These are phyloP conservation scores for Russula compacta DNA, from an alignment of 768 basidiomycete species.

Conservation along the genomic window DNA sequence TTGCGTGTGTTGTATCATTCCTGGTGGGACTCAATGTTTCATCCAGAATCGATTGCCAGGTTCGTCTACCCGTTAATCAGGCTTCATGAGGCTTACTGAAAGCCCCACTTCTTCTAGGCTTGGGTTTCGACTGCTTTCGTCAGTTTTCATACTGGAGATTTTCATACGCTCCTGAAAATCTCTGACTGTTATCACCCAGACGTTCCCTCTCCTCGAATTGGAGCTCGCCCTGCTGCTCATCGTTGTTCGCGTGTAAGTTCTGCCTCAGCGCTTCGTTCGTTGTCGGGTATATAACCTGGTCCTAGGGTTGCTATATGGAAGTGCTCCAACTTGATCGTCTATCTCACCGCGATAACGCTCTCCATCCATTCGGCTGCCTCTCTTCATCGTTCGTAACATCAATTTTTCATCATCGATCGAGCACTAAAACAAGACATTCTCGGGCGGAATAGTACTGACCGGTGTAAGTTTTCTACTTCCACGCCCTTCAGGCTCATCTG, in stretches of 20 bases:
- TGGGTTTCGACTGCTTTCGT: constrained; percentile 6
- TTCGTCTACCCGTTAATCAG: not conserved
- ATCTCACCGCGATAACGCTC: not conserved
- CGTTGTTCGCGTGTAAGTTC: constrained; percentile 7
- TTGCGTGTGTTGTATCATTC: constrained; percentile 6
- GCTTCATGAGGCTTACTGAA: not conserved
- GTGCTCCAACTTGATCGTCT: not conserved
- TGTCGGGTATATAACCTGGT: not conserved
- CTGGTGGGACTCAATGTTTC: not conserved
- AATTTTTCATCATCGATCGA: not conserved
- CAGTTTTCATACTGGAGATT: not conserved
- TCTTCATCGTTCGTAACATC: not conserved
- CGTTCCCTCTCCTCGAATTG: constrained; percentile 5
- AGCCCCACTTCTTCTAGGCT: not conserved
- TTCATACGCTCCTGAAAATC: not conserved
- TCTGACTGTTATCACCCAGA: not conserved
- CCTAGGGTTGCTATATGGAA: constrained; percentile 6
- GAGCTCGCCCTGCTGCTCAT: constrained; percentile 5
- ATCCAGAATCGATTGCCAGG: constrained; percentile 6
- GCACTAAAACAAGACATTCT: not conserved
- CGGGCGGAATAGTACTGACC: not conserved
- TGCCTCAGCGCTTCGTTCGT: not conserved
- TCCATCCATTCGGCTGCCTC: not conserved
- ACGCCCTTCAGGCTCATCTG: not conserved
- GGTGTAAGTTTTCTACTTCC: not conserved